These are phyloP conservation scores for Puccinellia tenuiflora DNA, from an alignment of 176 grass and related monocot species.

Conservation along the genomic window DNA sequence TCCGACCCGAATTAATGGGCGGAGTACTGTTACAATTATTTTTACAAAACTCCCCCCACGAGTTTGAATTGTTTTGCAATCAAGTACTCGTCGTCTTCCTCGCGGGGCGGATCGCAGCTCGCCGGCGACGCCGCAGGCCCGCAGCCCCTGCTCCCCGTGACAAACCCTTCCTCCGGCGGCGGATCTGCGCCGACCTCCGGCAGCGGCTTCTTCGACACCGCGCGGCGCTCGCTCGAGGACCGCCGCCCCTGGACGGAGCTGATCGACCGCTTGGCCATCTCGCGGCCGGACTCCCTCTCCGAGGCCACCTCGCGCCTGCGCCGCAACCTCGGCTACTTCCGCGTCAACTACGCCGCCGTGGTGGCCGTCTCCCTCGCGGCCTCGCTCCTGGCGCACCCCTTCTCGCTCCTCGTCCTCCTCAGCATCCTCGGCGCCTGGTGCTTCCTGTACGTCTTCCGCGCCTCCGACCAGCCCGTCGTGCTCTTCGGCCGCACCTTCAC, in stretches of 20 bases:
- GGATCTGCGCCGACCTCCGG: too few relatives aligned
- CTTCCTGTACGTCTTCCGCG: slow-evolving; percentile 78
- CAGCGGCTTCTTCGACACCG: too few relatives aligned
- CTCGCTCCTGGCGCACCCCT: slow-evolving; percentile 69
- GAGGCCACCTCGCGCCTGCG: slow-evolving; percentile 79
- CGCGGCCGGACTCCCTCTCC: slow-evolving; percentile 63
- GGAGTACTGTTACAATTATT: too few relatives aligned
- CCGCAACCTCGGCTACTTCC: slow-evolving; percentile 86
- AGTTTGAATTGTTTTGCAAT: too few relatives aligned
- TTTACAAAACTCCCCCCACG: too few relatives aligned
- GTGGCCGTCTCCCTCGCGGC: slow-evolving; percentile 59
- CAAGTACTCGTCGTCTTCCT: too few relatives aligned
- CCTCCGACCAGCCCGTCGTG: slow-evolving; percentile 74
- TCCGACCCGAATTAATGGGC: too few relatives aligned
- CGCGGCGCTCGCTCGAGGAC: slow-evolving; percentile 56
- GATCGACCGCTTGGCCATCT: slow-evolving; percentile 75
- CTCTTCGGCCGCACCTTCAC: slow-evolving; percentile 87
- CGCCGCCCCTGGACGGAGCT: slow-evolving; percentile 83
- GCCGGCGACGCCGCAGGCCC: too few relatives aligned
- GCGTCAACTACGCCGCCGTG: slow-evolving; percentile 90
- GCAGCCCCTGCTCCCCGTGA: too few relatives aligned
- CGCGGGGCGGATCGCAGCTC: too few relatives aligned
- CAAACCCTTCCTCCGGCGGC: too few relatives aligned
- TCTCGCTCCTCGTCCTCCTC: slow-evolving; percentile 76
- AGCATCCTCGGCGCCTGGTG: slow-evolving; percentile 75